phyloP scores from a whole-genome alignment of 1,139 yeast species.

The Pichia sp. region DNA sequence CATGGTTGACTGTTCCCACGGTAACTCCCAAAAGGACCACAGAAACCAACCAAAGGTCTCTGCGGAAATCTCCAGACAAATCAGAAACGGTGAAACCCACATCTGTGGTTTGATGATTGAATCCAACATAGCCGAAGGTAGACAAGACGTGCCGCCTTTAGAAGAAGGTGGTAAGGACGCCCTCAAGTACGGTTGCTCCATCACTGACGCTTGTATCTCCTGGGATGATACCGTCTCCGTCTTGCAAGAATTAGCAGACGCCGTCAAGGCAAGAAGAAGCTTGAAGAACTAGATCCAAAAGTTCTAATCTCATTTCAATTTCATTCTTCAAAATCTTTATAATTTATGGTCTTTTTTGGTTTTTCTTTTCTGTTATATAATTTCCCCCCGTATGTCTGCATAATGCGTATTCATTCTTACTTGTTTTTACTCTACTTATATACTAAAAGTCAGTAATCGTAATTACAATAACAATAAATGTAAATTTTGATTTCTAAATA shows the following conservation, averaged over 20 bases:
- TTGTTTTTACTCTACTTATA: no score
- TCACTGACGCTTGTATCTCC: constrained; percentile 95
- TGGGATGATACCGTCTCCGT: constrained; percentile 83
- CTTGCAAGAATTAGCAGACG: constrained; percentile 67
- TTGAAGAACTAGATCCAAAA: constrained; percentile 2
- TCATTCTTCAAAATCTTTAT: neutral
- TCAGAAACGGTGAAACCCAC: constrained; percentile 68
- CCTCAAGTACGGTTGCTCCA: constrained; percentile 87
- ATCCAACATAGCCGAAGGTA: constrained; percentile 86
- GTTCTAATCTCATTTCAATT: neutral
- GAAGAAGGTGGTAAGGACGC: constrained; percentile 65
- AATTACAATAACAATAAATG: no score
- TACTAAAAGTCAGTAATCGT: no score
- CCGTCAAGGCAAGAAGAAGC: constrained; percentile 74
- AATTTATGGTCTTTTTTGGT: neutral
- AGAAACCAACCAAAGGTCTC: constrained; percentile 95
- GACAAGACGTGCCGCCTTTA: constrained; percentile 81
- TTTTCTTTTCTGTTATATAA: no score
- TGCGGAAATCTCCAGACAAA: constrained; percentile 71
- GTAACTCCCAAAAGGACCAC: constrained; percentile 88
- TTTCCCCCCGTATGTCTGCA: no score
- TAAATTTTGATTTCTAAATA: no score
- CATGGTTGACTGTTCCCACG: constrained; percentile 98
- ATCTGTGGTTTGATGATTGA: constrained; percentile 98
- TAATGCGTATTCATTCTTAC: no score